Base-by-base conservation (phyloP, 768 basidiomycete species). In the Ramaria rubella region DNA sequence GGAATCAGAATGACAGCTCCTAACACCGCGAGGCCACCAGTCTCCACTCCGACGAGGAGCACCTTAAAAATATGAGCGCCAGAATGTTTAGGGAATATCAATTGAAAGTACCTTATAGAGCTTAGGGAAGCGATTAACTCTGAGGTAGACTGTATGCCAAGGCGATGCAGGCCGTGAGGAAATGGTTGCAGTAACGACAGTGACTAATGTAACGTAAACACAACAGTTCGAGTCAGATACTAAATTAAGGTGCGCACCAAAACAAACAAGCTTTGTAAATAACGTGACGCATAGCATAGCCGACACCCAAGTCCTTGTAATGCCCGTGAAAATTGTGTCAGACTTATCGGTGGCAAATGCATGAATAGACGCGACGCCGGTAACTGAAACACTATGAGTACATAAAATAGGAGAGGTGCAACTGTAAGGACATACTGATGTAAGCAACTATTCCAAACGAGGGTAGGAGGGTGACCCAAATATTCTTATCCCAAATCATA, bases 251-350 rank as follows among this genome's bases (percentile, higher is more conserved):
- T n/a, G n/a, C 43, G 19, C 5, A 56, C 55, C 45, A 26, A 56
- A 45, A 29, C 55, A 56, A 1, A 49, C 26, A 24, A 56, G 24
- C 42, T 56, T 56, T 30, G 55, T 56, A 24, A 56, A 26, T 23
- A 56, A 49, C 8, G 55, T 56, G 12, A 48, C 31, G 17, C 33
- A 56, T 11, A 56, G 30, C n/a, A 27, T 48, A 21, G 55, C 55
- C 15, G 55, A 56, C 27, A 56, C 55, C 55, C 55, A 56, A 27
- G 33, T 49, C 46, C 30, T 44, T 17, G 55, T 43, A 3, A 8
- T 21, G 19, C 43, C 55, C 17, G 55, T 56, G 29, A 56, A 56
- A 19, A 56, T 24, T 2, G 55, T 48, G 36, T 56, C 55, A 31
- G 43, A 14, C 33, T 19, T 46, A 26, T 56, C 21, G 9, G 36